Evolutionary conservation across 2,329 filamentous ascomycete species (phyloP), one percentile per base, ranked within the genome.

Genomic region (Teratosphaeria pseudoeucalypti): DNA sequence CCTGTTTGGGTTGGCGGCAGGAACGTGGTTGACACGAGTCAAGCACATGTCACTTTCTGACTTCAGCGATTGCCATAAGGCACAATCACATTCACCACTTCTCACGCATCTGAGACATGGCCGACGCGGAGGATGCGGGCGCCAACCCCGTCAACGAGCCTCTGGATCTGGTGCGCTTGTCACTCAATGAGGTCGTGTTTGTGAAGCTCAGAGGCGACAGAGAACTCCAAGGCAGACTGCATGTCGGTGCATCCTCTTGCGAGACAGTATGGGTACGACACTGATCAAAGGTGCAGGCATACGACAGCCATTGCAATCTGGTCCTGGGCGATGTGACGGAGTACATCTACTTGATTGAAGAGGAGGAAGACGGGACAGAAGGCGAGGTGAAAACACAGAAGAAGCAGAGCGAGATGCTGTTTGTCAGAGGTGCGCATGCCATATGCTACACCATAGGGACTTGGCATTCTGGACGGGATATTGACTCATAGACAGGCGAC

Each of bases 331-430:
- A 99, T 66, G 94, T 97, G 4, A 91, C 96, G 72, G 94, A 99
- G 80, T 97, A 92, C 6, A 91, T 99, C 66, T 99, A 96, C 73
- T 81, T 92, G 37, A 86, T 95, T 4, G 92, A 96, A 61, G 92
- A 96, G 61, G 88, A 91, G 14, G 88, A 91, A 11, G 84, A 87
- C 16, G 88, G 90, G 26, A 2, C 34, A 7, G 27, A 54, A 34
- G 86, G 88, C 60, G 87, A 82, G 63, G 89, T 92, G 72, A 66
- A 79, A 89, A 96, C 92, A 14, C 85, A 94, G 63, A 95, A 92
- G 78, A 95, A 95, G 77, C 95, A 96, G 75, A 95, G 91, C 52
- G 94, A 97, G 74, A 99, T 99, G 94, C 79, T 99, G 23, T 99
- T 99, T 74, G 92, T 99, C 60, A 82, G 94, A 89, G 92, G 92